A percentile compares a stretch with the other conserved stretches of the same genome.
phyloP scores from a whole-genome alignment of 768 basidiomycete genomes.

The Coprinellus micaceus region DNA sequence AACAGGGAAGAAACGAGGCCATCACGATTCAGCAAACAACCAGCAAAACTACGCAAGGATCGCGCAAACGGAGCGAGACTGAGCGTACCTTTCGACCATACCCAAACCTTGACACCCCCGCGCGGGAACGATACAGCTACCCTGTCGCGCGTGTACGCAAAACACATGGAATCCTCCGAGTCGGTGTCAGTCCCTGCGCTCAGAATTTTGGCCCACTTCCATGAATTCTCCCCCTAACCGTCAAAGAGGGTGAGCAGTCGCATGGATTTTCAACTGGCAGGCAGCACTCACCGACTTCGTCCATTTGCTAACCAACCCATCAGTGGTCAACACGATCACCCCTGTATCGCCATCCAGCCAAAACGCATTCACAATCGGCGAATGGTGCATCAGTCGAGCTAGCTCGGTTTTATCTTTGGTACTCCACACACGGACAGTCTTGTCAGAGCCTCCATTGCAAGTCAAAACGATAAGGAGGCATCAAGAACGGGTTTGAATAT shows the following conservation, averaged over 20 bases:
- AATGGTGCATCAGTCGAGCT: slow-evolving; percentile 52
- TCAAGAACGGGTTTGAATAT: too few relatives aligned
- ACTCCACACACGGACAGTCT: slow-evolving; percentile 62
- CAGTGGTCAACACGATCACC: slow-evolving; percentile 52
- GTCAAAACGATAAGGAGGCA: too few relatives aligned
- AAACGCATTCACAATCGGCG: slow-evolving; percentile 43
- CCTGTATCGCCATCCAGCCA: slow-evolving; percentile 62
- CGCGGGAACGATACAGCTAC: slow-evolving; percentile 61
- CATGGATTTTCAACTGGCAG: background rate
- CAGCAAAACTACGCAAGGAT: background rate
- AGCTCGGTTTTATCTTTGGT: slow-evolving; percentile 46
- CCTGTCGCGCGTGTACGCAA: slow-evolving; percentile 53
- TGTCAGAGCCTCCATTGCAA: slow-evolving; percentile 57
- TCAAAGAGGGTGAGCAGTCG: slow-evolving; percentile 1
- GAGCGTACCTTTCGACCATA: slow-evolving; percentile 51
- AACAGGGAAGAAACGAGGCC: too few relatives aligned
- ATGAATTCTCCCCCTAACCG: slow-evolving; percentile 43
- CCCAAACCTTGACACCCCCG: slow-evolving; percentile 64
- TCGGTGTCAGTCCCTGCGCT: slow-evolving; percentile 40
- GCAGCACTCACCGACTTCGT: slow-evolving; percentile 25
- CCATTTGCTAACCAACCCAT: slow-evolving; percentile 61
- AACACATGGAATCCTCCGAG: slow-evolving; percentile 39
- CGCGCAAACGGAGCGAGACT: background rate
- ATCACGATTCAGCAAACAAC: slow-evolving; percentile 2
- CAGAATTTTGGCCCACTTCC: slow-evolving; percentile 55